Evolutionary conservation across 208 protist species (phyloP), one percentile per base, ranked within the genome.

Genomic region (Trypanosoma scelopori): DNA sequence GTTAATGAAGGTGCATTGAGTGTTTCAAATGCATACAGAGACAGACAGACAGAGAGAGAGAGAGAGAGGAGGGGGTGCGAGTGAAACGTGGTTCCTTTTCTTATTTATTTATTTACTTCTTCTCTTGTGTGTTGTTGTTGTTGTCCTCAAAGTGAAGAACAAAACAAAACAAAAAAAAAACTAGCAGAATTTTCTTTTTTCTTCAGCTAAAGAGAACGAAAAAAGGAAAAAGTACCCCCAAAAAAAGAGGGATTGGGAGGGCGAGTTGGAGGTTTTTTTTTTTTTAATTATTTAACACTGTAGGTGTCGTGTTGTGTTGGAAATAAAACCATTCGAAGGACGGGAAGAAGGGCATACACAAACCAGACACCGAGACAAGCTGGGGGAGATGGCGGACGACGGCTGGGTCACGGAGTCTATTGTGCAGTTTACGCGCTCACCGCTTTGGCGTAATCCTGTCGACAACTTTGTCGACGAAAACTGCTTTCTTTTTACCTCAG

Each of bases 401-500:
- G 71, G 65, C 27, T 95, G 87, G 87, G 82, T 97, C 16, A 77
- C 84, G 2, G 88, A 97, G 64, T 76, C 82, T 0, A 70, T 97
- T 51, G 64, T 96, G 13, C 87, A 94, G 70, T 97, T 95, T 53
- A 78, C 87, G 1, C 72, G 71, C 30, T 95, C 87, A 16, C 92
- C 94, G 18, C 43, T 94, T 15, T 97, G 94, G 91, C 56, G 70
- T 18, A 83, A 78, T 25, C 92, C 89, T 1, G 79, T 97, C 15
- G 78, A 93, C 37, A 83, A 91, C 68, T 98, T 97, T 78, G 72
- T 97, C 27, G 94, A 98, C 65, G 92, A 97, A 7, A 86, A 96
- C 71, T 98, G 94, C 76, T 82, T 68, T 41, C 27, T 95, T 2
- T 98, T 98, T 59, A 89, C 85, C 30, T 81, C 84, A 20, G 91